Percentiles rank a stretch among this genome's conserved stretches.
Conservation (phyloP, 2,329 filamentous ascomycete genomes). For the Aspergillus fumigatus region DNA sequence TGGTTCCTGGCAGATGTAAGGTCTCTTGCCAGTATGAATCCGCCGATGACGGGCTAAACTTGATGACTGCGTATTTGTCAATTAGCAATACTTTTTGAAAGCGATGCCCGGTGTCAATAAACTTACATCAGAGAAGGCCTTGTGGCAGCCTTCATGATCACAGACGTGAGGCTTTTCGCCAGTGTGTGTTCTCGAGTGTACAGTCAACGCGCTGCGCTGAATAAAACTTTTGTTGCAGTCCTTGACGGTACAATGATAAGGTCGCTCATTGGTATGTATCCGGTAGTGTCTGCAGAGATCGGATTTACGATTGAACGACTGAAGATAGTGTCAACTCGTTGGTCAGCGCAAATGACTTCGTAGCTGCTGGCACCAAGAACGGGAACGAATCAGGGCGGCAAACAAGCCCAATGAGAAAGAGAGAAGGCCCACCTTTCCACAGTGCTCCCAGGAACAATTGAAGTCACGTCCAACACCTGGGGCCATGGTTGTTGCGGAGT, state of each 20-base stretch:
- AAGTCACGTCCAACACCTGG: slow-evolving; percentile 41
- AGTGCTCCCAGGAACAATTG: slow-evolving; percentile 41
- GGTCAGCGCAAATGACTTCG: background rate
- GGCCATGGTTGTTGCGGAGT: slow-evolving; percentile 27
- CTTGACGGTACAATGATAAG: slow-evolving; percentile 43
- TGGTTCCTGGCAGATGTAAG: slow-evolving; percentile 39
- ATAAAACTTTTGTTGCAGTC: slow-evolving; percentile 47
- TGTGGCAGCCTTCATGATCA: slow-evolving; percentile 40
- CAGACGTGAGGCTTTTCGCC: slow-evolving; percentile 43
- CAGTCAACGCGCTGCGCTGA: slow-evolving; percentile 45
- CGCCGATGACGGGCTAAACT: slow-evolving; percentile 39
- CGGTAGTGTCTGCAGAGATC: slow-evolving; percentile 45
- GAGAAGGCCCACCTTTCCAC: slow-evolving; percentile 38
- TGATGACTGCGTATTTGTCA: slow-evolving; percentile 26
- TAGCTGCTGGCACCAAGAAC: background rate
- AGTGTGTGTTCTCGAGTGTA: slow-evolving; percentile 42
- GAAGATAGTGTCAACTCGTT: slow-evolving; percentile 4
- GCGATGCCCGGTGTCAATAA: background rate
- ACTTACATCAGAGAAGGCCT: slow-evolving; percentile 43
- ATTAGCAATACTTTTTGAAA: slow-evolving; percentile 5
- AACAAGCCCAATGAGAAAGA: background rate
- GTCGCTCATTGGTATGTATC: slow-evolving; percentile 46
- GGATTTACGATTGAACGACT: slow-evolving; percentile 48
- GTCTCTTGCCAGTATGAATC: slow-evolving; percentile 39
- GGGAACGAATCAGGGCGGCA: background rate